phyloP scores from a whole-genome alignment of 192 early-diverging fungal species.

The Podila horticola region DNA sequence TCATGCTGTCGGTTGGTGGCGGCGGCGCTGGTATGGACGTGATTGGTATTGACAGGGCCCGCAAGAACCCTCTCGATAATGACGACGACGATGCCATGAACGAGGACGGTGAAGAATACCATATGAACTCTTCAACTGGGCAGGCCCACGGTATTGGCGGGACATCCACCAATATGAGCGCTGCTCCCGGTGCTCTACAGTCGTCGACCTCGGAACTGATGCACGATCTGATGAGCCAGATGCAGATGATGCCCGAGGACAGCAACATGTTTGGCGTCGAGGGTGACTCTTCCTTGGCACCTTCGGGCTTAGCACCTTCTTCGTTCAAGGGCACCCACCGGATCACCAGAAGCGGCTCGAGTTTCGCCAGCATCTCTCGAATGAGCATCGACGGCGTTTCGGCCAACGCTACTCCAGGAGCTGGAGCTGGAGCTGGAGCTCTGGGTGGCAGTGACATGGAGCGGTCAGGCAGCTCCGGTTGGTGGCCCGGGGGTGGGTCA shows the following conservation, averaged over 20 bases:
- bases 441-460: not conserved
- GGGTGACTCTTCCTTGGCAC: not conserved
- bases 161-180: not conserved
- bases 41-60: too few relatives aligned
- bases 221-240: not conserved
- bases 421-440: not conserved
- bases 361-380: not conserved
- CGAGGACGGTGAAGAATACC: not conserved
- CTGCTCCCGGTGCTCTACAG: not conserved
- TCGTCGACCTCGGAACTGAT: slow-evolving; percentile 2
- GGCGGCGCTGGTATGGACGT: not conserved
- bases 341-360: not conserved
- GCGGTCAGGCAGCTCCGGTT: not conserved
- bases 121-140: not conserved
- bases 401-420: not conserved
- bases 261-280: not conserved
- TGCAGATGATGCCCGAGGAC: slow-evolving; percentile 4
- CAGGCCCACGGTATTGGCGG: not conserved
- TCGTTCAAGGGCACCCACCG: slow-evolving; percentile 3
- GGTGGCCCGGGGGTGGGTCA: not conserved
- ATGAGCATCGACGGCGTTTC: not conserved
- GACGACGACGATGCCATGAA: not conserved
- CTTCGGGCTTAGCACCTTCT: not conserved
- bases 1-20: slow-evolving; percentile 1
- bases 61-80: not conserved